Conservation (phyloP, 2,329 filamentous ascomycete genomes). For the Tolypocladium pustulatum region DNA sequence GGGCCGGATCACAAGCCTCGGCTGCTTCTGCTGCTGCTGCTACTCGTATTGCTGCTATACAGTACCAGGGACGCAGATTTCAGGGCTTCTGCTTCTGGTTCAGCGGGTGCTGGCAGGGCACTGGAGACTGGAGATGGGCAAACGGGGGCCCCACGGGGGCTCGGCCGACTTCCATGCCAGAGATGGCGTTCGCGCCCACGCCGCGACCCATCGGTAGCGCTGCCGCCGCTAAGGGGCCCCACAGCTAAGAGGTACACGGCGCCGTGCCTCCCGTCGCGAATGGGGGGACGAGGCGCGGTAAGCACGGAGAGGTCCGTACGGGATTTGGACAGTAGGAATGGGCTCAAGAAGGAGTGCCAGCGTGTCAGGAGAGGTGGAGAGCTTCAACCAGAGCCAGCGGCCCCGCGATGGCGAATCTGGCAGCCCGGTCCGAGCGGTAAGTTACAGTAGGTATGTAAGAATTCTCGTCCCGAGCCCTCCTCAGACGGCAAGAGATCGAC, state of each 20-base stretch:
- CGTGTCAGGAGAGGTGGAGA: not conserved
- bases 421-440: not conserved
- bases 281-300: not conserved
- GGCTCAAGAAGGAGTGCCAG: not conserved
- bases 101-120: not conserved
- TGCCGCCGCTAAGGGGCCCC: not conserved
- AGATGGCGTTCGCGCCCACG: not conserved
- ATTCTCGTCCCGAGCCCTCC: not conserved
- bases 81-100: not conserved
- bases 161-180: not conserved
- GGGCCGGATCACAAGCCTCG: not conserved
- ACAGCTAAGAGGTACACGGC: not conserved
- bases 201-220: not conserved
- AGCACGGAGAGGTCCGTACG: not conserved
- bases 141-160: not conserved
- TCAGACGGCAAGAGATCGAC: not conserved
- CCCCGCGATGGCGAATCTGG: not conserved
- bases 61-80: not conserved
- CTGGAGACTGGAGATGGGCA: not conserved
- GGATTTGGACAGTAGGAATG: not conserved
- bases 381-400: not conserved
- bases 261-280: not conserved
- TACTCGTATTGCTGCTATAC: not conserved
- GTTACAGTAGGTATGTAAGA: no score
- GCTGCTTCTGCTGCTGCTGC: not conserved